Evolutionary conservation across 2,329 filamentous ascomycete genomes (phyloP), one percentile per base, ranked within the genome.

Genomic region (Cercospora zeae-maydis): DNA sequence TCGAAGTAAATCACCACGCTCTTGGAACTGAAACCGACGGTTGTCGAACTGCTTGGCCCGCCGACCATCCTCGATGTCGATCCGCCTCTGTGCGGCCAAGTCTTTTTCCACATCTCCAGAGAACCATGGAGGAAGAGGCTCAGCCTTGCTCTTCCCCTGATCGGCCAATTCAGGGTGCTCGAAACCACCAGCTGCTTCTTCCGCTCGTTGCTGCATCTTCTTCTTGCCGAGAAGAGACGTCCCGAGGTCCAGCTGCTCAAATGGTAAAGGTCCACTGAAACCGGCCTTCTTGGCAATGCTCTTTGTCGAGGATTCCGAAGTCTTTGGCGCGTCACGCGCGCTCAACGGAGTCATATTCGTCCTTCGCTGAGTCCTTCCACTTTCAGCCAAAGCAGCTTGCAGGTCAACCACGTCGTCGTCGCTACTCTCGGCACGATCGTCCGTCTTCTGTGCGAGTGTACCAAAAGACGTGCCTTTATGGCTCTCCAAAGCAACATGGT

Each of bases 181-280:
- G 70, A 92, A 91, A 0, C 88, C 89, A 21, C 88, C 88, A 37
- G 85, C 83, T 63, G 79, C 75, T 5, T 84, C 82, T 58, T 83
- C 79, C 62, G 84, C 78, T 58, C 79, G 78, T 67, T 76, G 81
- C 71, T 79, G 79, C 78, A 78, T 82, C 69, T 80, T 84, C 75
- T 80, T 83, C 74, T 78, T 82, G 30, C 78, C 80, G 13, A 79
- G 74, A 10, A 80, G 75, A 36, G 85, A 88, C 57, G 85, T 87
- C 49, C 89, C 86, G 1, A 96, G 82, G 72, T 92, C 83, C 6
- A 88, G 78, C 56, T 83, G 93, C 69, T 96, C 92, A 72, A 99
- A 99, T 0, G 95, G 95, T 4, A 99, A 77, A 0, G 93, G 92
- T 0, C 93, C 93, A 67, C 86, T 85, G 72, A 96, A 90, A 16